Evolutionary conservation across 768 basidiomycete species (phyloP).

Genomic region (Mycena venus): DNA sequence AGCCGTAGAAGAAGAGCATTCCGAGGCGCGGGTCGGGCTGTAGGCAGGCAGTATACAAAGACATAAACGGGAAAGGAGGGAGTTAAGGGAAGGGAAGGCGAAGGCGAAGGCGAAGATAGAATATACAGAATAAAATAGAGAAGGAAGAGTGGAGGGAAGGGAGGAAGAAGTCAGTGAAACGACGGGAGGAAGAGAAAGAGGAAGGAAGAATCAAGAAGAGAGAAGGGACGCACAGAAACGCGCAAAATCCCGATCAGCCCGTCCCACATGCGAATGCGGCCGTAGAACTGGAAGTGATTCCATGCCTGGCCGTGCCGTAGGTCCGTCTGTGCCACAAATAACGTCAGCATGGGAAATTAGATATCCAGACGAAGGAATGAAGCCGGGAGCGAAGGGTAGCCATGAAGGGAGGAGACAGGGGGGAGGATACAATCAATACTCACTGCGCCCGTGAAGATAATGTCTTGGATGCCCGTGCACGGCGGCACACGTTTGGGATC

Average conservation of each 20-base stretch:
- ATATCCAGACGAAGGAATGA: no score
- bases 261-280: constrained; percentile 71
- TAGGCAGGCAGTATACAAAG: no score
- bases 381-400: no score
- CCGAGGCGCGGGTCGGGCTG: constrained; percentile 41
- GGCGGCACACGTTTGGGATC: constrained; percentile 30
- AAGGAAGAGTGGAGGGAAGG: no score
- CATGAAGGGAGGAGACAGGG: no score
- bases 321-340: constrained; percentile 63
- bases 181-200: neutral
- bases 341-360: no score
- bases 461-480: constrained; percentile 72
- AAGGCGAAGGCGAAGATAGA: no score
- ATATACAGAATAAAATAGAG: no score
- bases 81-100: no score
- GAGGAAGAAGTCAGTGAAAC: no score
- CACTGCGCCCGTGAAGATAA: constrained; percentile 73
- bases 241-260: constrained; percentile 69
- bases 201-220: neutral
- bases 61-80: no score
- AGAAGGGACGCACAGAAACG: constrained; percentile 46
- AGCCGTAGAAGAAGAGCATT: constrained; percentile 74
- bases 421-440: constrained; percentile 17
- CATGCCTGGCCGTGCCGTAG: constrained; percentile 60
- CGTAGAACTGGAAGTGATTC: constrained; percentile 62